Conservation (phyloP, 2,329 filamentous ascomycete species). For the Fusarium cicatricum region DNA sequence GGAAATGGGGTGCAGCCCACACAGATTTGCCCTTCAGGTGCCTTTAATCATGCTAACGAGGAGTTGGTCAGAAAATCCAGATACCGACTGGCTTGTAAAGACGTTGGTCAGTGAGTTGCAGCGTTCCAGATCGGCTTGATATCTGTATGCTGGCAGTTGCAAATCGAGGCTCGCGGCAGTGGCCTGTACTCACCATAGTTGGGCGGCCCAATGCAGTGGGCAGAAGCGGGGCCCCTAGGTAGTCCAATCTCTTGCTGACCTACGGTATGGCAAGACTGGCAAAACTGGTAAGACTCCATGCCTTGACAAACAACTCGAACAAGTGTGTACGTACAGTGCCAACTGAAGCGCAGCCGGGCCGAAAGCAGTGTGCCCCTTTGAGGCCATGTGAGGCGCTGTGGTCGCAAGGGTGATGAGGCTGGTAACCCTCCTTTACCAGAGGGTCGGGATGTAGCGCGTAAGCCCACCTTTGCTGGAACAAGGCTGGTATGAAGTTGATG, state of each 20-base stretch:
- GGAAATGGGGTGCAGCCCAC: background rate
- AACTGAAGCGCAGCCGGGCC: constrained; percentile 6
- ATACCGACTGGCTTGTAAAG: background rate
- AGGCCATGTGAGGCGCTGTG: constrained; percentile 7
- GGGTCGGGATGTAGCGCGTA: constrained; percentile 28
- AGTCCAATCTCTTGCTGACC: constrained; percentile 12
- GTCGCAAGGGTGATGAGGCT: constrained; percentile 14
- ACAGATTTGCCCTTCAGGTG: background rate
- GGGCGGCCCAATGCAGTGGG: constrained; percentile 25
- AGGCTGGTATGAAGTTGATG: too few relatives aligned
- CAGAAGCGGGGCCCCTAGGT: constrained; percentile 19
- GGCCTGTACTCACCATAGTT: background rate
- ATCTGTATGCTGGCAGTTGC: background rate
- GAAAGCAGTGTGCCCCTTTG: constrained; percentile 1
- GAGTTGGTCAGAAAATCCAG: background rate
- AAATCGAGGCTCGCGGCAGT: constrained; percentile 2
- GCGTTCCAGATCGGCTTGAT: too few relatives aligned
- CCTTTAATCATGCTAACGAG: background rate
- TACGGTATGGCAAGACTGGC: too few relatives aligned
- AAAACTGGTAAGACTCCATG: constrained; percentile 6
- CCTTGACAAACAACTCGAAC: constrained; percentile 23
- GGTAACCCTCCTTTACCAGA: constrained; percentile 25
- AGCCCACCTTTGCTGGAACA: constrained; percentile 1
- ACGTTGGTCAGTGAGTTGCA: too few relatives aligned
- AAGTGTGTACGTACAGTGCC: constrained; percentile 12